Evolutionary conservation across 495 filamentous ascomycete species (phyloP).

Genomic region (Amniculicola lignicola): DNA sequence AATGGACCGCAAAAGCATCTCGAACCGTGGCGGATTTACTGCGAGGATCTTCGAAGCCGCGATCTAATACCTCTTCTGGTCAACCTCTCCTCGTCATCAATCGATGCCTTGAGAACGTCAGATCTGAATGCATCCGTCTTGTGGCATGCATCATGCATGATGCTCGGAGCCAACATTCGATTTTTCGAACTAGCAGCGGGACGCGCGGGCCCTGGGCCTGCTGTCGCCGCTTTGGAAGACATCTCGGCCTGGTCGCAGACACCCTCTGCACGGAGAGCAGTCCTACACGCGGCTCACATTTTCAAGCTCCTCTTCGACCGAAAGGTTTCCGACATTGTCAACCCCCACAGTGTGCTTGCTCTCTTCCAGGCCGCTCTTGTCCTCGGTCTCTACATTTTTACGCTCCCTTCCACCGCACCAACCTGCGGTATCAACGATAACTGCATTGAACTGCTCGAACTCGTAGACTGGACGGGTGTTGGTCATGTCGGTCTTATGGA

Average conservation of each 20-base stretch:
- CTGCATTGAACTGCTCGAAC: slow-evolving; percentile 50
- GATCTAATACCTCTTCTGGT: slow-evolving; percentile 29
- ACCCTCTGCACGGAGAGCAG: slow-evolving; percentile 48
- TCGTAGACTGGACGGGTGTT: slow-evolving; percentile 51
- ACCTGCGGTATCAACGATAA: slow-evolving; percentile 38
- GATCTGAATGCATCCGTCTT: slow-evolving; percentile 45
- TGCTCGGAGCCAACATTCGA: slow-evolving; percentile 50
- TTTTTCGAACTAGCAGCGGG: slow-evolving; percentile 53
- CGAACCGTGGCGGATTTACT: slow-evolving; percentile 26
- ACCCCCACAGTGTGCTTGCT: slow-evolving; percentile 49
- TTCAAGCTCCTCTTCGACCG: slow-evolving; percentile 52
- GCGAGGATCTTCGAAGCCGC: slow-evolving; percentile 28
- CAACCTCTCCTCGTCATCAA: slow-evolving; percentile 29
- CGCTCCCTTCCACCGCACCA: slow-evolving; percentile 40
- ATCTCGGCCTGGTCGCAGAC: slow-evolving; percentile 54
- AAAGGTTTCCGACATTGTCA: slow-evolving; percentile 50
- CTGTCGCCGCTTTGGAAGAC: slow-evolving; percentile 49
- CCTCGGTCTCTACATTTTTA: slow-evolving; percentile 53
- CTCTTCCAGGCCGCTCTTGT: slow-evolving; percentile 53
- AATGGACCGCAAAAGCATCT: slow-evolving; percentile 18
- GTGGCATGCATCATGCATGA: slow-evolving; percentile 56
- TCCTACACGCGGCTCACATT: slow-evolving; percentile 52
- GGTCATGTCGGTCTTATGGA: slow-evolving; percentile 34
- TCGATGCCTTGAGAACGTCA: slow-evolving; percentile 24
- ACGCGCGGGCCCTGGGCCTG: slow-evolving; percentile 46